phyloP scores from a whole-genome alignment of 2,329 filamentous ascomycete genomes.

The Tolypocladium capitatum region DNA sequence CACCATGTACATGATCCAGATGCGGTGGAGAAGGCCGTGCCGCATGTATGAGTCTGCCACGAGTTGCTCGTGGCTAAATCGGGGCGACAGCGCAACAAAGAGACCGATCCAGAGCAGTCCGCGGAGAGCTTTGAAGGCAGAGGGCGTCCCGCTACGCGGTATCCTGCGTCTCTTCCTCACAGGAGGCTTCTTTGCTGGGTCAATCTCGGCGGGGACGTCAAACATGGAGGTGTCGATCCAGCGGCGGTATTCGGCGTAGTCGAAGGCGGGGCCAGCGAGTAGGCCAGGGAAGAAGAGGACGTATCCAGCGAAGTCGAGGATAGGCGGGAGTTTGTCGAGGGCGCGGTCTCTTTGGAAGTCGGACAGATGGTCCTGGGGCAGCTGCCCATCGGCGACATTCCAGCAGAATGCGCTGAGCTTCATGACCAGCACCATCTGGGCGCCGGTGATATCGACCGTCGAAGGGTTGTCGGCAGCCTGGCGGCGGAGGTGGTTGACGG shows the following conservation, averaged over 20 bases:
- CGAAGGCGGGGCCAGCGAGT: slow-evolving; percentile 83
- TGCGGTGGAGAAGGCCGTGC: slow-evolving; percentile 55
- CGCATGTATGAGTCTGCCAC: slow-evolving; percentile 53
- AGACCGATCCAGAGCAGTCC: slow-evolving; percentile 69
- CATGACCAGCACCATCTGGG: slow-evolving; percentile 98
- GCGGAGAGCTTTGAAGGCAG: slow-evolving; percentile 57
- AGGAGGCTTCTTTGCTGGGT: slow-evolving; percentile 71
- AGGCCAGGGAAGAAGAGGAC: slow-evolving; percentile 91
- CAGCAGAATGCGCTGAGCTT: slow-evolving; percentile 94
- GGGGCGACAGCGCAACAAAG: slow-evolving; percentile 59
- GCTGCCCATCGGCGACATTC: slow-evolving; percentile 88
- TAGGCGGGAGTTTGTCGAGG: slow-evolving; percentile 56
- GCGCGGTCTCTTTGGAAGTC: slow-evolving; percentile 76
- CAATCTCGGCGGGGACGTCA: slow-evolving; percentile 65
- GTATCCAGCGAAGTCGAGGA: slow-evolving; percentile 79
- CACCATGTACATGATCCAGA: slow-evolving; percentile 74
- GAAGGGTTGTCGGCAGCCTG: slow-evolving; percentile 56
- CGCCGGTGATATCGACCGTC: slow-evolving; percentile 75
- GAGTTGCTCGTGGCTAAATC: slow-evolving; percentile 52
- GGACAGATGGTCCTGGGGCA: slow-evolving; percentile 67
- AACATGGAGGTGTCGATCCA: slow-evolving; percentile 97
- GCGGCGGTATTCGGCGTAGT: slow-evolving; percentile 80
- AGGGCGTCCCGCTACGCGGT: slow-evolving; percentile 77
- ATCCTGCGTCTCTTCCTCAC: slow-evolving; percentile 87
- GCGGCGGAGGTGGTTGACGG: slow-evolving; percentile 72